Conservation (phyloP, 1,139 yeast genomes). For the Taphrina confusa region DNA sequence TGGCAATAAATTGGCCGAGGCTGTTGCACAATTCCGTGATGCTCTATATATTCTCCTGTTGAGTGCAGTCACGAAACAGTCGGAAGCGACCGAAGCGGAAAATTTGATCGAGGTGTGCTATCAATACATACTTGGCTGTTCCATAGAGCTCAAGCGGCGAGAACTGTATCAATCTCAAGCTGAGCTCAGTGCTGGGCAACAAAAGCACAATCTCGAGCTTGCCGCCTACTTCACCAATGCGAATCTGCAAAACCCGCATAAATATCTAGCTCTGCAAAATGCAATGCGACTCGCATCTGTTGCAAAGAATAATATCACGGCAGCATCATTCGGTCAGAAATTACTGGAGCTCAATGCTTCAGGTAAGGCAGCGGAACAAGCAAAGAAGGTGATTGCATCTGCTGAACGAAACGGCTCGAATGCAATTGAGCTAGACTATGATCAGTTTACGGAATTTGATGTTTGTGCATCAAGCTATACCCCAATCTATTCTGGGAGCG, state of each 20-base stretch:
- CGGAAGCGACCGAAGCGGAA: slow-evolving; percentile 65
- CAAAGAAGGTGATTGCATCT: slow-evolving; percentile 73
- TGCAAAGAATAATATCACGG: slow-evolving; percentile 81
- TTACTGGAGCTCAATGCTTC: slow-evolving; percentile 65
- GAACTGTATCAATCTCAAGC: slow-evolving; percentile 48
- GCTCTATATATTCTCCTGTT: slow-evolving; percentile 76
- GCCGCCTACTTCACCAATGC: slow-evolving; percentile 94
- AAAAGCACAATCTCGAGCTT: slow-evolving; percentile 84
- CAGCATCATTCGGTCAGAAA: slow-evolving; percentile 86
- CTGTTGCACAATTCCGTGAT: slow-evolving; percentile 74
- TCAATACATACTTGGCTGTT: slow-evolving; percentile 87
- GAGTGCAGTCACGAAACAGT: slow-evolving; percentile 68
- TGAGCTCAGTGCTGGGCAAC: slow-evolving; percentile 56
- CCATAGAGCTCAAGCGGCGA: slow-evolving; percentile 88
- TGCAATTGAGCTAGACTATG: slow-evolving; percentile 86
- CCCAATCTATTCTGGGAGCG: slow-evolving; percentile 80
- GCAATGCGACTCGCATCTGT: slow-evolving; percentile 93
- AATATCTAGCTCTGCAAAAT: slow-evolving; percentile 83
- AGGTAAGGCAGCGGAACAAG: slow-evolving; percentile 81
- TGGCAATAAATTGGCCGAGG: slow-evolving; percentile 76
- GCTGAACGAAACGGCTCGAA: slow-evolving; percentile 82
- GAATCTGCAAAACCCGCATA: slow-evolving; percentile 77
- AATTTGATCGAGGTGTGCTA: slow-evolving; percentile 74
- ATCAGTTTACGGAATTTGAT: slow-evolving; percentile 83
- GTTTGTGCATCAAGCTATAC: slow-evolving; percentile 85